phyloP scores from a whole-genome alignment of 228 moss, liverwort and hornwort genomes.

The Sphagnum magellanicum region DNA sequence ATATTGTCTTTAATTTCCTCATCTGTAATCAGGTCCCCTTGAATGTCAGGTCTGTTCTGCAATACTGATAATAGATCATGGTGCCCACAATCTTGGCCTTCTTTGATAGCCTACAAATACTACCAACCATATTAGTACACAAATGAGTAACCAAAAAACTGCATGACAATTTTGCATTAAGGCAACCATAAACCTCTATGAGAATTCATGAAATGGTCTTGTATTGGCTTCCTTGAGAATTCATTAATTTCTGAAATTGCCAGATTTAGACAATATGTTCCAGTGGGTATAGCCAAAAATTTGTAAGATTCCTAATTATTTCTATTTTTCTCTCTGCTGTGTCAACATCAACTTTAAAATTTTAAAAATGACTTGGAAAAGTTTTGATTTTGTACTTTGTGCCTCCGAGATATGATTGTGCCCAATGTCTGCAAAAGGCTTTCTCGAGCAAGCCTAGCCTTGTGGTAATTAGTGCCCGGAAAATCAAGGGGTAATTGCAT shows the following conservation, averaged over 20 bases:
- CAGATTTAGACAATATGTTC: background rate
- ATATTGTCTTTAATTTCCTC: conserved; percentile 32
- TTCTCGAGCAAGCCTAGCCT: conserved; percentile 12
- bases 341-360: background rate
- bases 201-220: background rate
- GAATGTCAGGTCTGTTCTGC: conserved; percentile 16
- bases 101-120: conserved; percentile 18
- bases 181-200: background rate
- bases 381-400: conserved; percentile 9
- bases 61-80: conserved; percentile 26
- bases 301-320: background rate
- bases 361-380: background rate
- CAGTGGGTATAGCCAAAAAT: background rate
- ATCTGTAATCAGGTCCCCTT: conserved; percentile 12
- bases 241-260: too few relatives aligned
- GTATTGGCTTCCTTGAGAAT: background rate
- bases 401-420: conserved; percentile 20
- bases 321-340: background rate
- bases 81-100: background rate
- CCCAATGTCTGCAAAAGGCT: background rate
- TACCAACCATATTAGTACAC: background rate
- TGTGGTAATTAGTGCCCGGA: conserved; percentile 24
- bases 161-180: background rate
- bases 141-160: background rate
- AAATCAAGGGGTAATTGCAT: conserved; percentile 23